phyloP scores from a whole-genome alignment of 2,329 filamentous ascomycete species.

The Escovopsis sp. region DNA sequence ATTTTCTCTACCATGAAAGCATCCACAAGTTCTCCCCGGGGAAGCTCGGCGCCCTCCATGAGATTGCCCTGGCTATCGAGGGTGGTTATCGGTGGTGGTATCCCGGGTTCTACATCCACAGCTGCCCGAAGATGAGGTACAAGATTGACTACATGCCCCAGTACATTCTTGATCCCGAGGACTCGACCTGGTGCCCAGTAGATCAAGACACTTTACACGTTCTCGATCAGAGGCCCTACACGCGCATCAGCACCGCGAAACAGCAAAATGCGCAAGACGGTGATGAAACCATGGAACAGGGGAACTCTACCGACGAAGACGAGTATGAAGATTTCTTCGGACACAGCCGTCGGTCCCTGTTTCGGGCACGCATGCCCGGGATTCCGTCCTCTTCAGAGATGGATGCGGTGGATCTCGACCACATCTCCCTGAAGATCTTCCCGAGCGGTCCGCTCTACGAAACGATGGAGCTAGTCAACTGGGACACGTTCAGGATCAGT shows the following conservation, averaged over 20 bases:
- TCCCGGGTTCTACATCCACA: constrained; percentile 68
- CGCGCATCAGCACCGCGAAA: constrained; percentile 25
- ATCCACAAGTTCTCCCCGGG: constrained; percentile 56
- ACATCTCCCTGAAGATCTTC: constrained; percentile 39
- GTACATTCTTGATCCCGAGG: constrained; percentile 56
- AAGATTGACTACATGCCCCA: constrained; percentile 69
- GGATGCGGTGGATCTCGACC: constrained; percentile 39
- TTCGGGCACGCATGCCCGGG: constrained; percentile 52
- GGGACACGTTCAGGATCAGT: constrained; percentile 38
- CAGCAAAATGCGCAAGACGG: background rate
- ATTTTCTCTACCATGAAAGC: constrained; percentile 68
- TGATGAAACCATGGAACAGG: background rate
- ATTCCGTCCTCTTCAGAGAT: constrained; percentile 42
- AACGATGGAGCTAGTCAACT: constrained; percentile 39
- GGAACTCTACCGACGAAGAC: constrained; percentile 9
- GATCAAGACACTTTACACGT: constrained; percentile 34
- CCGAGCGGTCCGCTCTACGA: constrained; percentile 22
- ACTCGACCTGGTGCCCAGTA: constrained; percentile 46
- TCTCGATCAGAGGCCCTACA: constrained; percentile 41
- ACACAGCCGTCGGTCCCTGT: constrained; percentile 25
- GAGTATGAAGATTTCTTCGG: constrained; percentile 7
- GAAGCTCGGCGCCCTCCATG: constrained; percentile 60
- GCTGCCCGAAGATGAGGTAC: constrained; percentile 70
- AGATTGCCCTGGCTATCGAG: constrained; percentile 57
- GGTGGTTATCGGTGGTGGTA: constrained; percentile 64